Conservation (phyloP, 192 early-diverging fungal genomes). For the Gaertneriomyces sp. region DNA sequence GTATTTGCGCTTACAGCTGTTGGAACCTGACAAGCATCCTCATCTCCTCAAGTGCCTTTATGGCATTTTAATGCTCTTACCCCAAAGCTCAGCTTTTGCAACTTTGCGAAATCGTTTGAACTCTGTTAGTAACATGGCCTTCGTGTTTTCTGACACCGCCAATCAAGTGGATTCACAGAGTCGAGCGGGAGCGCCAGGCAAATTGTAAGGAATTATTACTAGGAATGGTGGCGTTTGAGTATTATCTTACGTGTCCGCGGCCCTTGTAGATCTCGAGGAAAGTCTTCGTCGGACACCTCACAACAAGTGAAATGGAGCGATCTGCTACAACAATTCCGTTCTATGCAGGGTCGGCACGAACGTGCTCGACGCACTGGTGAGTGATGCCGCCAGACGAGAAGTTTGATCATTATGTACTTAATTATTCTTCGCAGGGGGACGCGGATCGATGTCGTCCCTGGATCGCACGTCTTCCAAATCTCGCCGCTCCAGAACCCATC, state of each 20-base stretch:
- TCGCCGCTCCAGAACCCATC: background rate
- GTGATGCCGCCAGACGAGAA: background rate
- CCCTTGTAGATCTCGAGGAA: too few relatives aligned
- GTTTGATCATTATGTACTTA: background rate
- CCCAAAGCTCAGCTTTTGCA: constrained; percentile 94
- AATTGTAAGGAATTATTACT: too few relatives aligned
- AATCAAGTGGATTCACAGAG: background rate
- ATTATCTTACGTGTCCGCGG: too few relatives aligned
- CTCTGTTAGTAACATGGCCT: constrained; percentile 62
- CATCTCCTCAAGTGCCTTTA: constrained; percentile 88
- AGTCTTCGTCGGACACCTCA: background rate
- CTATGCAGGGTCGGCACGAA: constrained; percentile 73
- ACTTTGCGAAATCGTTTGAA: constrained; percentile 91
- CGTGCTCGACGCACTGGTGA: constrained; percentile 54
- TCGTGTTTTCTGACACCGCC: constrained; percentile 26
- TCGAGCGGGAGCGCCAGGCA: background rate
- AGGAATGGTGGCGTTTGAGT: too few relatives aligned
- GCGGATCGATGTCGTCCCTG: background rate
- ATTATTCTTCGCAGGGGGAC: background rate
- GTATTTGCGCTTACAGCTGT: constrained; percentile 84
- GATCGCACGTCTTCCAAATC: background rate
- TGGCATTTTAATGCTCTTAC: constrained; percentile 94
- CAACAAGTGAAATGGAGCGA: constrained; percentile 56
- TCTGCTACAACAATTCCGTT: constrained; percentile 67
- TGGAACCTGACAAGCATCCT: constrained; percentile 90